Percentiles rank a stretch among this genome's conserved stretches.
phyloP scores from a whole-genome alignment of 106 monocot genomes.

The Allium cepa region DNA sequence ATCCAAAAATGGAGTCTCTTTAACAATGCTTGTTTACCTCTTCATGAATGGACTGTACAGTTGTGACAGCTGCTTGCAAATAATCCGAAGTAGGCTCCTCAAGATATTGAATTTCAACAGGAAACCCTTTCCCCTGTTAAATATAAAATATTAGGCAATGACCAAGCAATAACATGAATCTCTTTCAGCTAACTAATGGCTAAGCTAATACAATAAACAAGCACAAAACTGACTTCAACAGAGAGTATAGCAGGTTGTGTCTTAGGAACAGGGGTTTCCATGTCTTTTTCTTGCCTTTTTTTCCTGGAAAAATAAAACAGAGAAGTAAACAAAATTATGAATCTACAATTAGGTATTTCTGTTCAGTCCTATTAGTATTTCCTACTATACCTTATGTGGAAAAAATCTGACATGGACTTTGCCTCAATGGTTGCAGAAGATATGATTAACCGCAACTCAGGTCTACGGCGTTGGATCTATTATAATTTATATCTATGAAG shows the following conservation, averaged over 20 bases:
- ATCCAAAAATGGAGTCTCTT: no score
- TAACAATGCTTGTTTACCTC: conserved; percentile 28
- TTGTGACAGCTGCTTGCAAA: conserved; percentile 70
- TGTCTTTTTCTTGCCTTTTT: conserved; percentile 29
- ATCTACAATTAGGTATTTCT: neutral
- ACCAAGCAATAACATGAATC: no score
- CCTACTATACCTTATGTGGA: conserved; percentile 45
- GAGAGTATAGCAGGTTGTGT: conserved; percentile 75
- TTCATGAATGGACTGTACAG: conserved; percentile 78
- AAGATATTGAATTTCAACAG: conserved; percentile 81
- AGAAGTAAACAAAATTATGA: neutral
- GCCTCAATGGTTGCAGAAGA: conserved; percentile 99
- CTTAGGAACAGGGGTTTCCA: conserved; percentile 29
- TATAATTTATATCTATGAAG: conserved; percentile 4
- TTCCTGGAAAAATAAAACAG: conserved; percentile 27
- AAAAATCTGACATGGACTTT: conserved; percentile 86
- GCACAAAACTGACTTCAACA: conserved; percentile 70
- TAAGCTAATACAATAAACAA: neutral
- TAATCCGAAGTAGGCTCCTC: conserved; percentile 89
- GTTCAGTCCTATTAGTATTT: neutral
- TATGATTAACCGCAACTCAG: conserved; percentile 85
- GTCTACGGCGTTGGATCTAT: conserved; percentile 89
- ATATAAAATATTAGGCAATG: neutral
- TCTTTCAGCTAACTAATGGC: no score
- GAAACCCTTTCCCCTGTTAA: conserved; percentile 76